Evolutionary conservation across 495 filamentous ascomycete species (phyloP).

Genomic region (Hyaloscypha hepaticicola): DNA sequence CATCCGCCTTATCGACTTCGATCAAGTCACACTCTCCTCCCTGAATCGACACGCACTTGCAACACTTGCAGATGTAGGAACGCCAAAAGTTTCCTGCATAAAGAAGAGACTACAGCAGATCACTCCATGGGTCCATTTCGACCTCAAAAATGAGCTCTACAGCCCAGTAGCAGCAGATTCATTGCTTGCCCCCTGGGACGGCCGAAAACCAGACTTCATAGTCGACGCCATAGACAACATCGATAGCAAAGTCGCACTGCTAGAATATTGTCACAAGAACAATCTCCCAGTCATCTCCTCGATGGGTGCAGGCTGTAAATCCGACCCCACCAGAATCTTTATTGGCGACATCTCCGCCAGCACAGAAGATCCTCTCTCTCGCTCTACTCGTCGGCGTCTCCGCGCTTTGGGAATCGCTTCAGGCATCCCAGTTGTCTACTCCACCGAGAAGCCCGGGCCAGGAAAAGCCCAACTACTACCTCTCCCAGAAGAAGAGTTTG

Average conservation of each 20-base stretch:
- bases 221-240: slow-evolving; percentile 99
- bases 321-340: slow-evolving; percentile 87
- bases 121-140: slow-evolving; percentile 87
- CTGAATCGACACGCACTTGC: slow-evolving; percentile 94
- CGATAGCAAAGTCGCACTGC: slow-evolving; percentile 87
- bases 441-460: slow-evolving; percentile 84
- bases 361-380: slow-evolving; percentile 86
- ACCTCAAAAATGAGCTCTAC: slow-evolving; percentile 85
- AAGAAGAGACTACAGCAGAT: slow-evolving; percentile 76
- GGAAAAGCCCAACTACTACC: slow-evolving; percentile 90
- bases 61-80: slow-evolving; percentile 89
- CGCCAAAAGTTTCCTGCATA: slow-evolving; percentile 88
- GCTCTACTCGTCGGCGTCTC: slow-evolving; percentile 75
- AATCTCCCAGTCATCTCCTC: slow-evolving; percentile 81
- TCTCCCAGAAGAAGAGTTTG: slow-evolving; percentile 82
- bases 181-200: slow-evolving; percentile 50
- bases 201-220: slow-evolving; percentile 74
- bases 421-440: slow-evolving; percentile 90
- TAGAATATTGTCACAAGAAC: slow-evolving; percentile 81
- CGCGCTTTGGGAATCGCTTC: slow-evolving; percentile 75
- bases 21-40: slow-evolving; percentile 92
- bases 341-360: slow-evolving; percentile 90
- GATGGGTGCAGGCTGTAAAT: slow-evolving; percentile 98
- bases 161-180: slow-evolving; percentile 58
- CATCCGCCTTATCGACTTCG: slow-evolving; percentile 93